Evolutionary conservation across 208 protist genomes (phyloP).

Genomic region (Crithidia fasciculata): DNA sequence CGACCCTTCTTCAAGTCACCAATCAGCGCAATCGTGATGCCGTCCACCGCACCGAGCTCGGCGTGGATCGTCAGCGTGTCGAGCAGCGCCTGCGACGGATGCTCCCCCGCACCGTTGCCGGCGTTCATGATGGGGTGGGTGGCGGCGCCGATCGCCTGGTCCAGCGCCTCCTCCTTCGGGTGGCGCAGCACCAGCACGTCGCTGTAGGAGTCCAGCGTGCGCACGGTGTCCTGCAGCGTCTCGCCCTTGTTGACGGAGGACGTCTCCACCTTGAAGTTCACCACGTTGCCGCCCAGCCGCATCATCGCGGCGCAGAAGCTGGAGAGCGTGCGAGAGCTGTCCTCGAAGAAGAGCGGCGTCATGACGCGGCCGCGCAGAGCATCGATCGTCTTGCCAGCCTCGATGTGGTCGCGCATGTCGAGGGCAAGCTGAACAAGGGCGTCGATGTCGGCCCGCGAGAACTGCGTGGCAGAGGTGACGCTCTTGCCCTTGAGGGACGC

Average conservation of each 20-base stretch:
- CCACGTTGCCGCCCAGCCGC: slow-evolving; percentile 78
- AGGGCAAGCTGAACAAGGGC: slow-evolving; percentile 63
- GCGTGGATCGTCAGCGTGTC: slow-evolving; percentile 97
- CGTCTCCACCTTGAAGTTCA: slow-evolving; percentile 83
- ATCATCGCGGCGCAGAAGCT: slow-evolving; percentile 88
- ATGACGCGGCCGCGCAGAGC: slow-evolving; percentile 77
- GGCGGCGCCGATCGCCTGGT: slow-evolving; percentile 59
- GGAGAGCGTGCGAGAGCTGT: slow-evolving; percentile 77
- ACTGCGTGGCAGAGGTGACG: slow-evolving; percentile 70
- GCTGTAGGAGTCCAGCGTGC: slow-evolving; percentile 87
- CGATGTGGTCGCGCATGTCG: slow-evolving; percentile 49
- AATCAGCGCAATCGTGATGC: slow-evolving; percentile 94
- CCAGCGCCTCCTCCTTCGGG: slow-evolving; percentile 87
- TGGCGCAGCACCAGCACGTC: slow-evolving; percentile 97
- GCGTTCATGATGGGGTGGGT: slow-evolving; percentile 95
- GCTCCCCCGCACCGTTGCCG: slow-evolving; percentile 97
- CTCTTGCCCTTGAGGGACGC: slow-evolving; percentile 69
- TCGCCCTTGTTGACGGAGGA: slow-evolving; percentile 89
- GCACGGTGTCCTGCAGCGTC: slow-evolving; percentile 86
- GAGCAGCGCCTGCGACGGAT: slow-evolving; percentile 98
- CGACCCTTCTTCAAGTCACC: slow-evolving; percentile 98
- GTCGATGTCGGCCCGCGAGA: slow-evolving; percentile 73
- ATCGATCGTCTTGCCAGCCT: slow-evolving; percentile 57
- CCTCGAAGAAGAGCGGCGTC: slow-evolving; percentile 89
- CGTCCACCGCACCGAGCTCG: slow-evolving; percentile 92